Conservation (phyloP, 2,329 filamentous ascomycete genomes). For the Xylaria sp. region DNA sequence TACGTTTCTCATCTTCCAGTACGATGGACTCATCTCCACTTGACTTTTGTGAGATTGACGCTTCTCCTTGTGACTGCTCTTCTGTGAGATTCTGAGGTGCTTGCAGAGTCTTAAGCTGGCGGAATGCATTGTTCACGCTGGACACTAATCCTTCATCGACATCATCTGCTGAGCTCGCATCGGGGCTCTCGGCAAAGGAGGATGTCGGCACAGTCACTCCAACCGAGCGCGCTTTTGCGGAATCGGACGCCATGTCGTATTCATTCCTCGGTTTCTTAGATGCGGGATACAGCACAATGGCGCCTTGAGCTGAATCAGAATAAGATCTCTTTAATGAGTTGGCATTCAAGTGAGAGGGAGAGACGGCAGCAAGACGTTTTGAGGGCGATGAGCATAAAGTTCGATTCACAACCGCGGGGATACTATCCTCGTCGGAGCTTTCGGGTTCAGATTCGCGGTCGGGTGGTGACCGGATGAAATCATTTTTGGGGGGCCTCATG, state of each 20-base stretch:
- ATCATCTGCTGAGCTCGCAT: constrained; percentile 15
- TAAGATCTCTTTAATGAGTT: constrained; percentile 10
- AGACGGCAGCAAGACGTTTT: constrained; percentile 9
- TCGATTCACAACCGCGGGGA: constrained; percentile 15
- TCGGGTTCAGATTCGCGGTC: constrained; percentile 5
- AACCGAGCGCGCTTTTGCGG: neutral
- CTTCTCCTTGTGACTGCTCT: neutral
- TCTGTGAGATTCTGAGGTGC: neutral
- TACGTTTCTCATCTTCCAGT: neutral
- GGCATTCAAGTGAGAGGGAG: neutral
- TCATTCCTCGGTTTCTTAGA: constrained; percentile 21
- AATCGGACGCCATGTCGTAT: constrained; percentile 8
- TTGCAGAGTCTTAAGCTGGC: constrained; percentile 2
- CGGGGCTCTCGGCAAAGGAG: constrained; percentile 4
- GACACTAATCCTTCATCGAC: constrained; percentile 20
- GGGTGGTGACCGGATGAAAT: no score
- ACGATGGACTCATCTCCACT: neutral
- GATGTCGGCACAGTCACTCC: neutral
- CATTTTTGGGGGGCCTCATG: no score
- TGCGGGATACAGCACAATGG: constrained; percentile 14
- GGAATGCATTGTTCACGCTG: constrained; percentile 22
- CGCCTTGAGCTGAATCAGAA: constrained; percentile 5
- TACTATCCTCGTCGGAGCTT: constrained; percentile 25
- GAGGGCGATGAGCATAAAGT: constrained; percentile 13
- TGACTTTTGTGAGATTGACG: neutral